These are phyloP conservation scores for Salix udensis DNA, from an alignment of 345 rosid genomes.

Conservation along the genomic window DNA sequence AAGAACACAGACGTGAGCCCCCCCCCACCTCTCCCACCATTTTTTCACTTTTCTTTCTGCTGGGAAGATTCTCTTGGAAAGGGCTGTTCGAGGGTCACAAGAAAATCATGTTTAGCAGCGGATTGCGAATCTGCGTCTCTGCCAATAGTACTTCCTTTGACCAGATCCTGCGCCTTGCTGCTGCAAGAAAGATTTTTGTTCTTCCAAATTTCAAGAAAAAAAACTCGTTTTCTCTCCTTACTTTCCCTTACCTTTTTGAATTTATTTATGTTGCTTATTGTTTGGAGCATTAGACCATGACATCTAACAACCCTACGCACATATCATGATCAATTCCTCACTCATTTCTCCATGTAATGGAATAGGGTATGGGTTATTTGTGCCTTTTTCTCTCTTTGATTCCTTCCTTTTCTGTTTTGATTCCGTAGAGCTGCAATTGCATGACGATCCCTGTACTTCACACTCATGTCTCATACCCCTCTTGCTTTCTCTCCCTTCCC, in stretches of 20 bases:
- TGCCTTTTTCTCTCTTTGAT: slow-evolving; percentile 18
- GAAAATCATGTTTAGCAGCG: slow-evolving; percentile 50
- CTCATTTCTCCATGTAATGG: slow-evolving; percentile 19
- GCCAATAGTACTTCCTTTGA: slow-evolving; percentile 58
- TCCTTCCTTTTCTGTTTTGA: slow-evolving; percentile 23
- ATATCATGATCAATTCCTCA: slow-evolving; percentile 19
- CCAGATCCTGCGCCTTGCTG: slow-evolving; percentile 58
- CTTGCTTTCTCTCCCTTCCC: slow-evolving; percentile 6
- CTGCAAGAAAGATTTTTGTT: slow-evolving; percentile 33
- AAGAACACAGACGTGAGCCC: slow-evolving; percentile 70
- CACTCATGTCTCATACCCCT: slow-evolving; percentile 19
- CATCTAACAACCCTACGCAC: slow-evolving; percentile 24
- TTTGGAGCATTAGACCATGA: slow-evolving; percentile 21
- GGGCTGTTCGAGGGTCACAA: slow-evolving; percentile 40
- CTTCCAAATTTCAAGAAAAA: slow-evolving; percentile 10
- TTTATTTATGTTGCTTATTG: slow-evolving; percentile 15
- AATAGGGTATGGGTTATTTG: slow-evolving; percentile 25
- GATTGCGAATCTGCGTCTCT: slow-evolving; percentile 32
- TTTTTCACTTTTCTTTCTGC: neutral
- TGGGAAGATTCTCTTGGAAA: slow-evolving; percentile 29
- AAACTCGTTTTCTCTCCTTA: neutral
- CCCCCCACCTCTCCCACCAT: neutral
- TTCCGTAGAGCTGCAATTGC: slow-evolving; percentile 26
- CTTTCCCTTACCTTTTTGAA: slow-evolving; percentile 1
- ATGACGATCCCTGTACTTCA: slow-evolving; percentile 21